Base-by-base conservation (phyloP, 1,139 yeast species). In the Zygoascus hellenicus region DNA sequence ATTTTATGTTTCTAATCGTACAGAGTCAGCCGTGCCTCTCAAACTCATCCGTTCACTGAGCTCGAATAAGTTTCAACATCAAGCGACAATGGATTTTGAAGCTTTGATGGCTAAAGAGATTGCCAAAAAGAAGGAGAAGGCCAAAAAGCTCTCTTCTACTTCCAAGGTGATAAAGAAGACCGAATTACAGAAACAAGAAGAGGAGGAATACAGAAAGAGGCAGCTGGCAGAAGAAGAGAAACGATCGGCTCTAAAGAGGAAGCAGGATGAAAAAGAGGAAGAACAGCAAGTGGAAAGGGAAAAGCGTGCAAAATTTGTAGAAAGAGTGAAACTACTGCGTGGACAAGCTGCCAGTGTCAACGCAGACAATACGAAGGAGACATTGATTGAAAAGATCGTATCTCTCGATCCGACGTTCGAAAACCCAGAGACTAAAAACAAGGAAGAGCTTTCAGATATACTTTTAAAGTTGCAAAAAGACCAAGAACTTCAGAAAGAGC, bases 351-450 rank as follows among this genome's bases (percentile, higher is more conserved):
- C 46, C 45, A 46, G 46, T n/a, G 49, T 46, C 38, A 42, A 40
- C n/a, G 38, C 51, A 26, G 86, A 81, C 55, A n/a, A n/a, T 16
- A 16, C 43, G 14, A 29, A 35, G n/a, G 76, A 65, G 3, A 80
- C 77, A 15, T 81, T 83, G 7, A 67, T 71, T 46, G 50, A 52
- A 6, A 61, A 67, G 47, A 67, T 85, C 42, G 61, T 75, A 38
- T 61, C 61, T 26, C 56, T 78, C 14, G 53, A 48, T 5, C 59
- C 58, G 42, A 66, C 88, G 1, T 69, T 70, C 13, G 68, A 75
- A 0, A 54, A 66, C 13, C 35, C 43, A 9, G 72, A 70, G 52
- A 81, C 79, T 0, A 94, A 85, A 62, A 43, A 57, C 2, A 56
- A 57, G 28, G 47, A 48, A 13, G 56, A 51, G 13, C 51, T 63